A percentile compares a stretch with the other conserved stretches of the same genome.
These are phyloP conservation scores for Malassezia sympodialis DNA, from an alignment of 1,284 basidiomycete genomes.

Conservation along the genomic window DNA sequence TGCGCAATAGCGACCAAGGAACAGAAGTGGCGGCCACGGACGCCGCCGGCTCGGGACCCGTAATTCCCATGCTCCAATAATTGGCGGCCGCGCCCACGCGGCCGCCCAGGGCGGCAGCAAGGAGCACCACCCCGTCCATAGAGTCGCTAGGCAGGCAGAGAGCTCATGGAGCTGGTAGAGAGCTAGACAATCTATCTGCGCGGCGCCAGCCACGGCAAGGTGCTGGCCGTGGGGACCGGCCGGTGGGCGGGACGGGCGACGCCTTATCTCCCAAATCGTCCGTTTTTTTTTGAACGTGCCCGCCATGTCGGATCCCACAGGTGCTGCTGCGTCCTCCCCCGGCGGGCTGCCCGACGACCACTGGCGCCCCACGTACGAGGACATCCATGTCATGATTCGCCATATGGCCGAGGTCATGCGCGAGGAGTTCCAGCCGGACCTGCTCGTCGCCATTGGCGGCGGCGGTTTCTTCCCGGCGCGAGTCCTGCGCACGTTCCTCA, in stretches of 20 bases:
- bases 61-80: neutral
- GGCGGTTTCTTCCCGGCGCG: slow-evolving; percentile 47
- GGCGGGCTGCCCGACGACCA: slow-evolving; percentile 37
- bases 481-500: slow-evolving; percentile 45
- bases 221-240: neutral
- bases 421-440: slow-evolving; percentile 37
- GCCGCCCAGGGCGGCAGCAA: too few species aligned
- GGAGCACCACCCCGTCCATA: neutral
- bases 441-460: slow-evolving; percentile 44
- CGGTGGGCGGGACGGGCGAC: neutral
- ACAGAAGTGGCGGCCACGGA: neutral
- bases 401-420: slow-evolving; percentile 34
- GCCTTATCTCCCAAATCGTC: neutral
- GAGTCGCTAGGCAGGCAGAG: neutral
- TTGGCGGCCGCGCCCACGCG: neutral
- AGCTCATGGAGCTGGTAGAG: neutral
- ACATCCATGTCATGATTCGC: slow-evolving; percentile 43
- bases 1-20: neutral
- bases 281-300: neutral
- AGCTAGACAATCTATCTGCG: neutral
- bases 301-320: neutral
- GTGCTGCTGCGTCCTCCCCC: neutral
- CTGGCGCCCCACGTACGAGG: slow-evolving; percentile 45
- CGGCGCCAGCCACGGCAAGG: too few species aligned
- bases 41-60: neutral